phyloP scores from a whole-genome alignment of 139 green algal species.

The Chlamydomonas eustigma region DNA sequence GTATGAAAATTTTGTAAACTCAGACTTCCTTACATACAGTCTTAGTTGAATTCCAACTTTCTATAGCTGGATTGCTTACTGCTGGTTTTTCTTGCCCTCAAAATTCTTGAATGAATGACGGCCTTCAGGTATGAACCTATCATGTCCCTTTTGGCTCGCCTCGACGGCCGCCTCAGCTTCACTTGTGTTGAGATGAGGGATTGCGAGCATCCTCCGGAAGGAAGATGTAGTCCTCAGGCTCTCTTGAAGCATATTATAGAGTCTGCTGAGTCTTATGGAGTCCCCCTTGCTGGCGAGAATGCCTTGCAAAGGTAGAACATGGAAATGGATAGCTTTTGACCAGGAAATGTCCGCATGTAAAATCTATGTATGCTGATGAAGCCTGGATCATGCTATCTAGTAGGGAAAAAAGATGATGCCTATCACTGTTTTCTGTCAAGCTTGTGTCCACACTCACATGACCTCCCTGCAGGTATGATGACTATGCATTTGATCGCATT shows the following conservation, averaged over 20 bases:
- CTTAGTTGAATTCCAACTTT: no score
- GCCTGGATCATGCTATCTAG: no score
- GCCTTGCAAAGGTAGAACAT: conserved; percentile 79
- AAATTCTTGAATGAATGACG: not conserved
- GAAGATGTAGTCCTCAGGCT: conserved; percentile 68
- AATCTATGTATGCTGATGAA: no score
- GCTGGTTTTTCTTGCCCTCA: no score
- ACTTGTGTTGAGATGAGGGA: conserved; percentile 99
- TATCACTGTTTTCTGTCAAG: no score
- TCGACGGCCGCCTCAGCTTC: conserved; percentile 82
- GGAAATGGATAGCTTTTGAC: no score
- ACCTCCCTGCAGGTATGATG: conserved; percentile 69
- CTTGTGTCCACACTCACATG: not conserved
- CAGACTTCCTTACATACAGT: no score
- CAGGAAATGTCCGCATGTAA: no score
- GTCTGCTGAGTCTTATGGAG: conserved; percentile 52
- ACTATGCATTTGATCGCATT: conserved; percentile 88
- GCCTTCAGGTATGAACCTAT: conserved; percentile 37
- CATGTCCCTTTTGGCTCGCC: conserved; percentile 19
- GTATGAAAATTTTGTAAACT: no score
- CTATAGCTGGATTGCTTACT: no score
- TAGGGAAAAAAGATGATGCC: no score
- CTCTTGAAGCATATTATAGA: conserved; percentile 43
- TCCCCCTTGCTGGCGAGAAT: conserved; percentile 92
- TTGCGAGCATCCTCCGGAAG: conserved; percentile 91